phyloP scores from a whole-genome alignment of 352 stramenopile genomes.

The Globisporangium acanthophoron region DNA sequence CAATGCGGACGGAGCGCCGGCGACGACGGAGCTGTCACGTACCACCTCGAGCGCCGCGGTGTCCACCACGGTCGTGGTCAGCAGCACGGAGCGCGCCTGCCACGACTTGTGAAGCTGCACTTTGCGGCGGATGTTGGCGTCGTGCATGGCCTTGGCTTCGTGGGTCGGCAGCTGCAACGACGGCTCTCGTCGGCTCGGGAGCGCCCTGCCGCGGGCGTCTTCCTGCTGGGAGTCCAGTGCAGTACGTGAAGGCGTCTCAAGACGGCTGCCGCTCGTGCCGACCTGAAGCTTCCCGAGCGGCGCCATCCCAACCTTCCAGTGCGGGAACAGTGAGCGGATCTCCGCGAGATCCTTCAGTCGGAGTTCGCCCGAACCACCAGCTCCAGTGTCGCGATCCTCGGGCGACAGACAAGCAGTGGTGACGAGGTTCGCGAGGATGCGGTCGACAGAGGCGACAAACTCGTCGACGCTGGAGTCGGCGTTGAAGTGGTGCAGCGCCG shows the following conservation, averaged over 20 bases:
- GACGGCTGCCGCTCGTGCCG: constrained; percentile 4
- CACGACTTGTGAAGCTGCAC: constrained; percentile 58
- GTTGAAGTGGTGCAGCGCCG: constrained; percentile 45
- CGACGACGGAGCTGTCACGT: constrained; percentile 9
- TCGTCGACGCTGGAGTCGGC: constrained; percentile 32
- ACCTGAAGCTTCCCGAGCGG: constrained; percentile 8
- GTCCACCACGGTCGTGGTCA: constrained; percentile 7
- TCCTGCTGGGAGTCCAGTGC: neutral
- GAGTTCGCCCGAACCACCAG: neutral
- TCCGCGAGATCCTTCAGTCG: constrained; percentile 38
- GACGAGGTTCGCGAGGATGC: constrained; percentile 35
- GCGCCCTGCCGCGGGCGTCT: neutral
- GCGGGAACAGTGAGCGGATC: constrained; percentile 35
- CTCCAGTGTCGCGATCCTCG: neutral
- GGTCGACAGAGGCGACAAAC: constrained; percentile 38
- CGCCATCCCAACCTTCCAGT: constrained; percentile 31
- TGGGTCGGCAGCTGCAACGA: constrained; percentile 17
- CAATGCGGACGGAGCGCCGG: neutral
- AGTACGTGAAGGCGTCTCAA: neutral
- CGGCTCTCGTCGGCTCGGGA: constrained; percentile 19
- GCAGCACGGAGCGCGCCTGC: constrained; percentile 22
- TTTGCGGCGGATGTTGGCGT: constrained; percentile 44
- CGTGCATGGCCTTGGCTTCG: constrained; percentile 28
- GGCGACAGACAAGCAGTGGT: neutral
- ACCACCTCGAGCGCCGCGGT: constrained; percentile 9